Percentiles rank a stretch among this genome's conserved stretches.
phyloP scores from a whole-genome alignment of 257 asterid species.

The Primulina tabacum region DNA sequence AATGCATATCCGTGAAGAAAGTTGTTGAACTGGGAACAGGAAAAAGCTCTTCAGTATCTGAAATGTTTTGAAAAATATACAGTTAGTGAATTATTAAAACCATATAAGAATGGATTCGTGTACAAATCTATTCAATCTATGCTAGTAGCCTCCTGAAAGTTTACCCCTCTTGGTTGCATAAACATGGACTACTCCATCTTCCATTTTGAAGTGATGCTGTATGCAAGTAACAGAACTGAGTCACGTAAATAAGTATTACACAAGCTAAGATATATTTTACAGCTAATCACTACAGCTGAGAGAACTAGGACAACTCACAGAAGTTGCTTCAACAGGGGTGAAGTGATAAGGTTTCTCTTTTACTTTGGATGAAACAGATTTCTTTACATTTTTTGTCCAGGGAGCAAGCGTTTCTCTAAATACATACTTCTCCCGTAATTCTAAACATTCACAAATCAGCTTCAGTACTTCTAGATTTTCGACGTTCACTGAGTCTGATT shows the following conservation, averaged over 20 bases:
- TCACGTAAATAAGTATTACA: slow-evolving; percentile 27
- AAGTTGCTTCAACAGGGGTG: slow-evolving; percentile 67
- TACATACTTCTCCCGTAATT: slow-evolving; percentile 76
- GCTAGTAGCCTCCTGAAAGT: slow-evolving; percentile 27
- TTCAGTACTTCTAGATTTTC: slow-evolving; percentile 83
- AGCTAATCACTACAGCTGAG: slow-evolving; percentile 25
- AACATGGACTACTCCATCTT: slow-evolving; percentile 83
- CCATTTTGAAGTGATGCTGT: slow-evolving; percentile 85
- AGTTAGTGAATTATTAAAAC: slow-evolving; percentile 2
- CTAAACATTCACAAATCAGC: slow-evolving; percentile 77
- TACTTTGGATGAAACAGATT: slow-evolving; percentile 35
- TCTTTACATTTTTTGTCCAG: slow-evolving; percentile 46
- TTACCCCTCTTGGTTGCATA: slow-evolving; percentile 73
- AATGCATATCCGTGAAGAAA: slow-evolving; percentile 88
- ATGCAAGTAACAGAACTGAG: slow-evolving; percentile 26
- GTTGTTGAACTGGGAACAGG: slow-evolving; percentile 81
- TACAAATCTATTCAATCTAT: slow-evolving; percentile 8
- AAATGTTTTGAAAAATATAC: slow-evolving; percentile 21
- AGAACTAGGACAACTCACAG: slow-evolving; percentile 55
- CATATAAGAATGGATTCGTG: neutral
- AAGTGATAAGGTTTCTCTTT: slow-evolving; percentile 55
- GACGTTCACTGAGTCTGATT: slow-evolving; percentile 54
- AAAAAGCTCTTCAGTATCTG: slow-evolving; percentile 74
- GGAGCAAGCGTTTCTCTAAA: slow-evolving; percentile 75
- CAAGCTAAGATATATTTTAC: slow-evolving; percentile 20